Evolutionary conservation across 108 stramenopile genomes (phyloP), one percentile per base, ranked within the genome.

Genomic region (Cyclostephanos invisitatus): DNA sequence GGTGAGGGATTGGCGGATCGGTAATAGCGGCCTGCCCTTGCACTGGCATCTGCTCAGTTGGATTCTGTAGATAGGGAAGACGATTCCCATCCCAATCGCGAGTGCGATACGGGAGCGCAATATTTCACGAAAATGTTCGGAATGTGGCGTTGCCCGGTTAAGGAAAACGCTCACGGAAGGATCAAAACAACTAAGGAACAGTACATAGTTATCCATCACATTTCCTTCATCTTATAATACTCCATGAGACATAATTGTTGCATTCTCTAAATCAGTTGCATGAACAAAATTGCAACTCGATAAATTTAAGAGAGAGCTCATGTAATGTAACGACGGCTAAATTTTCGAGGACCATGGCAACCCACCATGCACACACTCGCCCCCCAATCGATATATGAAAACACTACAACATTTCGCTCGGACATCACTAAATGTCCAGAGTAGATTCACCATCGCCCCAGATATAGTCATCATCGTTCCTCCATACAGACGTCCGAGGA

Each of bases 21-120:
- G 72, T 35, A 46, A 62, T 53, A 68, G 71, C 58, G 78, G 78
- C 17, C 58, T 79, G 55, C 71, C 78, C 20, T 63, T 70, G 38
- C 68, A 57, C 62, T 68, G 77, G 67, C 66, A 72, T 62, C 38
- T 64, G n/a, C 17, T 61, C 22, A 9, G 51, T 51, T 78, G 50
- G 70, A 25, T 56, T 15, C 38, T 67, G 51, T 67, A 53, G 40
- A 9, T 11, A 11, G 40, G 40, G 8, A 9, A 1, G 40, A 42
- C 12, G 40, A 46, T 14, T 14, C 2, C 44, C 44, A 40, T 2
- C 14, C 44, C 15, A 32, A 4, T 3, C 32, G 32, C 32, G 32
- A n/a, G n/a, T n/a, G 32, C 32, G 32, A 32, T 3, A 32, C 32
- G 32, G 4, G 32, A 32, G 32, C 32, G 32, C 32, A 32, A 32